Conservation (phyloP, 1,284 basidiomycete species). For the Pseudomicrostroma phylloplanum region DNA sequence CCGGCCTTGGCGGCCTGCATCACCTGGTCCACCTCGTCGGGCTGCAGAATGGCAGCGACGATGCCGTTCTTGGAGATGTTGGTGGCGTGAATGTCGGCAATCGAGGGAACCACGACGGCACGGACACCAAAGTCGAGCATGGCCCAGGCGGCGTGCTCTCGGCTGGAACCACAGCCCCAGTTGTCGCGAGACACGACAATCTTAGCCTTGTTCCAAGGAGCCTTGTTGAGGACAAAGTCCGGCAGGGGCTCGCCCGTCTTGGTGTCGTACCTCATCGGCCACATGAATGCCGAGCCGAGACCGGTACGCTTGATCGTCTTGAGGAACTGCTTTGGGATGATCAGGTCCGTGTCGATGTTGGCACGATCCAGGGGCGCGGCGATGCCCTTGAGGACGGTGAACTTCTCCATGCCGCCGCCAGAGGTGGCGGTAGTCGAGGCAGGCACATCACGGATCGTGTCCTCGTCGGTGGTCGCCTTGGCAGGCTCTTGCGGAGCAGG, state of each 20-base stretch:
- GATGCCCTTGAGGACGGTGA: constrained; percentile 43
- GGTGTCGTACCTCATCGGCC: constrained; percentile 42
- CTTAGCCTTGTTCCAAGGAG: constrained; percentile 35
- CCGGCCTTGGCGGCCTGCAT: constrained; percentile 39
- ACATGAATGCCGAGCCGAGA: constrained; percentile 44
- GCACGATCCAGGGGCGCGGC: constrained; percentile 44
- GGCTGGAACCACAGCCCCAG: constrained; percentile 46
- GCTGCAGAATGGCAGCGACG: constrained; percentile 32
- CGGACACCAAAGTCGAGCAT: constrained; percentile 48
- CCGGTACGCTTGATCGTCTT: constrained; percentile 50
- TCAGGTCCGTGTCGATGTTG: constrained; percentile 49
- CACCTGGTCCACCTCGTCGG: constrained; percentile 32
- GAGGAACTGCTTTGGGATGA: constrained; percentile 48
- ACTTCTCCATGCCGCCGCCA: constrained; percentile 39
- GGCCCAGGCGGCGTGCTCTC: constrained; percentile 48
- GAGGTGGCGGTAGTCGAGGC: constrained; percentile 11
- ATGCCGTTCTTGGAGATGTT: constrained; percentile 48
- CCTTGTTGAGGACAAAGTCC: constrained; percentile 42
- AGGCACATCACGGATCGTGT: constrained; percentile 31
- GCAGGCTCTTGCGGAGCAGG: constrained; percentile 19
- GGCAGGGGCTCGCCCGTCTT: constrained; percentile 38
- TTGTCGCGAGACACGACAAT: constrained; percentile 44
- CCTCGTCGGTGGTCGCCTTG: constrained; percentile 28
- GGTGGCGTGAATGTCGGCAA: constrained; percentile 46
- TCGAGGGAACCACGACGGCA: constrained; percentile 39